Evolutionary conservation across 805 yeast genomes (phyloP).

Genomic region (Priceomyces haplophilus): DNA sequence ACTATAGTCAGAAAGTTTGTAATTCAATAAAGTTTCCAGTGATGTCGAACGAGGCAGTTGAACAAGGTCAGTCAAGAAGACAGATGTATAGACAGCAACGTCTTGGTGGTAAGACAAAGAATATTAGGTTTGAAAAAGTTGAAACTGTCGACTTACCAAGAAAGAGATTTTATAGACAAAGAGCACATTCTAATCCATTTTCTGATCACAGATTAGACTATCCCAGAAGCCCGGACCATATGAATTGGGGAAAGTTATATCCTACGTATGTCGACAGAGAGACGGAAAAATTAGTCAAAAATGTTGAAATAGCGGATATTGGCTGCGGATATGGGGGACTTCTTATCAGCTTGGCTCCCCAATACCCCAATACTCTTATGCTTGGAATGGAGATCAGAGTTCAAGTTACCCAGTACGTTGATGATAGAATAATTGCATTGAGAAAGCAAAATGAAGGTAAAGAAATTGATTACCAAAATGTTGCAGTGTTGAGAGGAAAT

Average conservation of each 20-base stretch:
- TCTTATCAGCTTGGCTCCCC: conserved; percentile 72
- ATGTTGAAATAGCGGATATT: conserved; percentile 87
- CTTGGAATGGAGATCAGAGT: conserved; percentile 98
- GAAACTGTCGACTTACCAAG: conserved; percentile 59
- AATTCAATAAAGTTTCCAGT: no score
- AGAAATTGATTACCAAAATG: conserved; percentile 63
- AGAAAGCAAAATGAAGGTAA: conserved; percentile 46
- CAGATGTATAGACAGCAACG: conserved; percentile 44
- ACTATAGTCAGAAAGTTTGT: no score
- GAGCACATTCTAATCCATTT: conserved; percentile 97
- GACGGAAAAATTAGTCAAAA: conserved; percentile 41
- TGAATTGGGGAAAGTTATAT: conserved; percentile 83
- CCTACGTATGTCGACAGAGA: conserved; percentile 54
- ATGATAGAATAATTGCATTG: conserved; percentile 88
- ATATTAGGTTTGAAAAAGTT: conserved; percentile 40
- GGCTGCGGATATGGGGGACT: conserved; percentile 99
- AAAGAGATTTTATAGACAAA: conserved; percentile 86
- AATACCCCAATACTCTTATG: conserved; percentile 68
- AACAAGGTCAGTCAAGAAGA: conserved; percentile 19
- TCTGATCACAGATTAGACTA: conserved; percentile 92
- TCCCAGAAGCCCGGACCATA: conserved; percentile 72
- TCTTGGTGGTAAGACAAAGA: conserved; percentile 30
- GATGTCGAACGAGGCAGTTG: no score
- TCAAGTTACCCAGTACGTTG: conserved; percentile 95
- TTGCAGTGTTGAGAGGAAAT: conserved; percentile 87